These are phyloP conservation scores for Candida gorgasii DNA, from an alignment of 805 yeast genomes.

Conservation along the genomic window DNA sequence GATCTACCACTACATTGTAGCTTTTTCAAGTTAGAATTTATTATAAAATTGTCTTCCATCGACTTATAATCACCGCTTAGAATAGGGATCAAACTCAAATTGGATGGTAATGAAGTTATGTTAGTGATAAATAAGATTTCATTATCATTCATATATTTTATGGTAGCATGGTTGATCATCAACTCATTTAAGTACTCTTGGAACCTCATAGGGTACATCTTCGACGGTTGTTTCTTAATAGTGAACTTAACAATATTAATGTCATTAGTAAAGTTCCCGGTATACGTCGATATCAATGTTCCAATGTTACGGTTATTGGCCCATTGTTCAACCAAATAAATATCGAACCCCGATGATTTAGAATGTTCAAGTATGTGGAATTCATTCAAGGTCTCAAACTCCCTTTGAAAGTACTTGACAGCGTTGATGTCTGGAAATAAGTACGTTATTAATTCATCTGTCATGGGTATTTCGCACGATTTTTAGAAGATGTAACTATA, in stretches of 20 bases:
- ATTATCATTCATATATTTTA: slow-evolving; percentile 50
- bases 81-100: slow-evolving; percentile 68
- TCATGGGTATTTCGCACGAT: slow-evolving; percentile 4
- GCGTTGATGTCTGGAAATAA: slow-evolving; percentile 62
- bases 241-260: slow-evolving; percentile 61
- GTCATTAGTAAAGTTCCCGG: slow-evolving; percentile 74
- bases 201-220: slow-evolving; percentile 52
- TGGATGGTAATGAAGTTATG: slow-evolving; percentile 76
- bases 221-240: slow-evolving; percentile 47
- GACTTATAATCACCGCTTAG: slow-evolving; percentile 56
- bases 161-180: slow-evolving; percentile 62
- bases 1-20: slow-evolving; percentile 86
- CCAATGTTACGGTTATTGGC: slow-evolving; percentile 68
- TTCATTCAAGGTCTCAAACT: slow-evolving; percentile 32
- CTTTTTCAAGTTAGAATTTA: slow-evolving; percentile 75
- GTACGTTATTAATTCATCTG: slow-evolving; percentile 33
- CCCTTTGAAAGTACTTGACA: slow-evolving; percentile 45
- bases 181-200: slow-evolving; percentile 66
- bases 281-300: slow-evolving; percentile 73
- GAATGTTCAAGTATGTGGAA: slow-evolving; percentile 47
- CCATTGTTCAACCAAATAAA: slow-evolving; percentile 96
- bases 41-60: slow-evolving; percentile 58
- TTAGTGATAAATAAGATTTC: slow-evolving; percentile 69
- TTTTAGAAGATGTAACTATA: too few relatives aligned
- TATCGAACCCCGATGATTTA: slow-evolving; percentile 72